phyloP scores from a whole-genome alignment of 2,329 filamentous ascomycete genomes.

The Aspergillus chevalieri region DNA sequence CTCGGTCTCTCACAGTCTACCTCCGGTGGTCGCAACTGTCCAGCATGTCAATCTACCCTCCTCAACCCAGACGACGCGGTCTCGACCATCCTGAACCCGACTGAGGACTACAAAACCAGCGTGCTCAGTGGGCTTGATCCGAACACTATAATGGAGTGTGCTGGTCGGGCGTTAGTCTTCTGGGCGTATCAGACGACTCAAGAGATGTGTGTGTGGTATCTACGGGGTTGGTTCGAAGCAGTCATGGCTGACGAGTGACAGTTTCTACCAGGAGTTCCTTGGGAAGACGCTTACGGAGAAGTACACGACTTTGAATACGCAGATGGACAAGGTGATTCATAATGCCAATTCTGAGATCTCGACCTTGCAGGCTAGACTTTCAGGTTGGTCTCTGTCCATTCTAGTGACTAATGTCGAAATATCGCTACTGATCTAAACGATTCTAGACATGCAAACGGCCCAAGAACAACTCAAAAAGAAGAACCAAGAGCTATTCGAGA shows the following conservation, averaged over 20 bases:
- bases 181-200: constrained; percentile 82
- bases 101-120: constrained; percentile 85
- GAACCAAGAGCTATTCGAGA: constrained; percentile 63
- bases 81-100: constrained; percentile 64
- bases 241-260: constrained; percentile 26
- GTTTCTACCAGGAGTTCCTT: constrained; percentile 70
- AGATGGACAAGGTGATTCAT: constrained; percentile 66
- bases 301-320: constrained; percentile 56
- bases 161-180: constrained; percentile 70
- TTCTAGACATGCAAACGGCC: constrained; percentile 52
- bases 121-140: constrained; percentile 78
- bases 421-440: background rate
- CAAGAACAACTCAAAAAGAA: constrained; percentile 61
- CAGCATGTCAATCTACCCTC: constrained; percentile 66
- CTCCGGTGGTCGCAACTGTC: constrained; percentile 57
- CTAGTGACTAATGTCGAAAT: background rate
- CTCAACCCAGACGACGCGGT: constrained; percentile 69
- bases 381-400: constrained; percentile 39
- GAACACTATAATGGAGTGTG: constrained; percentile 77
- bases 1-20: constrained; percentile 56
- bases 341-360: constrained; percentile 70
- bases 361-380: constrained; percentile 58
- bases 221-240: background rate
- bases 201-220: constrained; percentile 61
- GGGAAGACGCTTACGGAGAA: constrained; percentile 67